Evolutionary conservation across 2,329 filamentous ascomycete genomes (phyloP).

Genomic region (Sporothrix curviconia): DNA sequence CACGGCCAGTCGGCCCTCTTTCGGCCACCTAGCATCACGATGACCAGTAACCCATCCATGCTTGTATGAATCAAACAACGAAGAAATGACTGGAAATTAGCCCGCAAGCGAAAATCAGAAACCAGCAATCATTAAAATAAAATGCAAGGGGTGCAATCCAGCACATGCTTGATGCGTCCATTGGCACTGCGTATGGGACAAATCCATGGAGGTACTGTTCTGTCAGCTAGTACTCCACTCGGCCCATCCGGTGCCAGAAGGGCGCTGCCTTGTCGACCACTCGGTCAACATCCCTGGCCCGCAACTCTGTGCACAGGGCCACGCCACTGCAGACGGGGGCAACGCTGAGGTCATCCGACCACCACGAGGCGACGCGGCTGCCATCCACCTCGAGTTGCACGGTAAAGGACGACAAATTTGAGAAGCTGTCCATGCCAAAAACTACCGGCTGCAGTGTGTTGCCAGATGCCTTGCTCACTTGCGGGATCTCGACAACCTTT

Average conservation of each 20-base stretch:
- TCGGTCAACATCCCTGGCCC: background rate
- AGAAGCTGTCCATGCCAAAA: conserved; percentile 24
- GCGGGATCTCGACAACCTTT: conserved; percentile 23
- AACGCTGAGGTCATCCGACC: conserved; percentile 36
- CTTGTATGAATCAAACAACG: no score
- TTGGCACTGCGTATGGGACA: no score
- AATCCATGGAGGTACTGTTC: no score
- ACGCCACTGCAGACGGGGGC: background rate
- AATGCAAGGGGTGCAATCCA: no score
- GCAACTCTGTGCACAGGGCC: background rate
- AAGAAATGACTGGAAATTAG: no score
- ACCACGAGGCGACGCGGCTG: conserved; percentile 32
- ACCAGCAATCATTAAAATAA: no score
- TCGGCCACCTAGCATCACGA: no score
- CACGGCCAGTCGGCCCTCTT: no score
- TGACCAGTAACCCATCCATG: no score
- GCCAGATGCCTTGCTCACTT: conserved; percentile 25
- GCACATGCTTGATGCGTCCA: no score
- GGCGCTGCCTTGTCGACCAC: background rate
- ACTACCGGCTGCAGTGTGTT: conserved; percentile 27
- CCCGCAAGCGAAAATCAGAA: no score
- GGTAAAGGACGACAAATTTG: conserved; percentile 32
- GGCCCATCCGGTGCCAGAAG: background rate
- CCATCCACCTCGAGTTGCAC: conserved; percentile 32
- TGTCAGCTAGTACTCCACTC: background rate